phyloP scores from a whole-genome alignment of 495 filamentous ascomycete species.

The Bryoglossum gracile region DNA sequence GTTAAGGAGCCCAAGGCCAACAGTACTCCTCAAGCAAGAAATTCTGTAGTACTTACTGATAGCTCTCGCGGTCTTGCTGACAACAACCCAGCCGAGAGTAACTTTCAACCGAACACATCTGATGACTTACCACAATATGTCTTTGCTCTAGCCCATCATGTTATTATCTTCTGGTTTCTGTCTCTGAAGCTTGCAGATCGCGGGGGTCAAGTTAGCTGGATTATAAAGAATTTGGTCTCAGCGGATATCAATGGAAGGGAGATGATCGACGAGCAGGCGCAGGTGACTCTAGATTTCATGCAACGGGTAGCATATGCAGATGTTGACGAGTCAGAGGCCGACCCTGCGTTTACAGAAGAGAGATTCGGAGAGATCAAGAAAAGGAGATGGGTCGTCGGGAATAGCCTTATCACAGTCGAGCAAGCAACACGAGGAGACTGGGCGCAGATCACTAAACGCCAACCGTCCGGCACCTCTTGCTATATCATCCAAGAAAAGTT shows the following conservation, averaged over 20 bases:
- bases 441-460: conserved; percentile 72
- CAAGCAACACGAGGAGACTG: conserved; percentile 67
- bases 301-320: conserved; percentile 84
- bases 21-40: conserved; percentile 12
- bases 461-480: conserved; percentile 78
- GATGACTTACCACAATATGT: conserved; percentile 84
- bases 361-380: conserved; percentile 60
- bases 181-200: conserved; percentile 78
- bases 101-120: conserved; percentile 31
- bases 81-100: conserved; percentile 19
- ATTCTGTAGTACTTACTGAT: conserved; percentile 11
- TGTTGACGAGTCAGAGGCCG: conserved; percentile 60
- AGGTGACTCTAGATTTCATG: conserved; percentile 94
- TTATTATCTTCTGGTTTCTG: conserved; percentile 95
- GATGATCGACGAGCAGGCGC: conserved; percentile 81
- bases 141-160: conserved; percentile 85
- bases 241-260: conserved; percentile 65
- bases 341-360: conserved; percentile 53
- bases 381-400: conserved; percentile 79
- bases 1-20: conserved; percentile 27
- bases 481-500: conserved; percentile 68
- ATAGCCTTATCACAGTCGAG: conserved; percentile 81
- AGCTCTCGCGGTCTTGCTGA: conserved; percentile 10
- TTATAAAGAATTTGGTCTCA: conserved; percentile 76
- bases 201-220: conserved; percentile 79